These are phyloP conservation scores for Oryza officinalis DNA, from an alignment of 176 grass and related monocot species.

Conservation along the genomic window DNA sequence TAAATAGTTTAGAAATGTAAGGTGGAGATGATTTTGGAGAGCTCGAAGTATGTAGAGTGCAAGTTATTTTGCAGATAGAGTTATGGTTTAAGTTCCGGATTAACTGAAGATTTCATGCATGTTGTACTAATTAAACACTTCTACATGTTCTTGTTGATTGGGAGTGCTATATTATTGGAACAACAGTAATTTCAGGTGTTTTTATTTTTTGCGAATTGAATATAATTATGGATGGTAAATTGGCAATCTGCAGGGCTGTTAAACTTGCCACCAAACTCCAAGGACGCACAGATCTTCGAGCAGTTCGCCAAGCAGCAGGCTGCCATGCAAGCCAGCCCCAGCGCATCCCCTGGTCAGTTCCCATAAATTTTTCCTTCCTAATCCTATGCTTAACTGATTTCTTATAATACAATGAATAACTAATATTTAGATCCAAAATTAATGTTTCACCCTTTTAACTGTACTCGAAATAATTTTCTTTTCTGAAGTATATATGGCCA, in stretches of 20 bases:
- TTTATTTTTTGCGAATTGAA: neutral
- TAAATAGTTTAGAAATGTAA: no score
- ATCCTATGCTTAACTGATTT: neutral
- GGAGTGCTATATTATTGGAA: neutral
- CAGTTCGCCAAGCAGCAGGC: slow-evolving; percentile 38
- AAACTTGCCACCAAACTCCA: slow-evolving; percentile 48
- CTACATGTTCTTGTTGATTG: neutral
- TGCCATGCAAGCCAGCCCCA: neutral
- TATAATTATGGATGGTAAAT: neutral
- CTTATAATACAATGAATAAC: neutral
- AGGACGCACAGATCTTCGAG: slow-evolving; percentile 59
- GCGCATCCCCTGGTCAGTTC: slow-evolving; percentile 17
- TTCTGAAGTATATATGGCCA: neutral
- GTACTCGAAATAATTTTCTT: no score
- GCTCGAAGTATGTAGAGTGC: no score
- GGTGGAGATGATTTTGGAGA: no score
- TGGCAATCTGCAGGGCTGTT: slow-evolving; percentile 45
- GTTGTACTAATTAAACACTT: neutral
- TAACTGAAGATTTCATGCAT: no score
- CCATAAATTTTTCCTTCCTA: no score
- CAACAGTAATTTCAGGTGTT: neutral
- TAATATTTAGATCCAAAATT: neutral
- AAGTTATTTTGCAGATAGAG: no score
- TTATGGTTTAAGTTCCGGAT: no score
- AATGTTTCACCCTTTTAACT: no score